Evolutionary conservation across 2,329 filamentous ascomycete species (phyloP).

Genomic region (Trichoderma sp.): DNA sequence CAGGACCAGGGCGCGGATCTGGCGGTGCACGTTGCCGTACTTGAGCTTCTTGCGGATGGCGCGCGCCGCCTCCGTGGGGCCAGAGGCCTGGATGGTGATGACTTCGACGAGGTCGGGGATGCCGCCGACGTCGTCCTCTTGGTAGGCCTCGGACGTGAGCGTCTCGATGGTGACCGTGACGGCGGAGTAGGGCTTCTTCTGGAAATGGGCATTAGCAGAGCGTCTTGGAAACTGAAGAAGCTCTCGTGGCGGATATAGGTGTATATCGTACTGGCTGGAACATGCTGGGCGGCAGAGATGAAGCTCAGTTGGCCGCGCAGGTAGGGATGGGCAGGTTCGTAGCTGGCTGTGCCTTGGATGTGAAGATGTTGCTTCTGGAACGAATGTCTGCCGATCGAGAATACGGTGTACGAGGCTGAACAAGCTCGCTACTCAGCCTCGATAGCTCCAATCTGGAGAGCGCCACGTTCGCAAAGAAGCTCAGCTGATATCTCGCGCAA

Average conservation of each 20-base stretch:
- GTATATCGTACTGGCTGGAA: conserved; percentile 35
- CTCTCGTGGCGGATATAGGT: background rate
- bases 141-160: conserved; percentile 84
- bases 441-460: background rate
- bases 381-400: background rate
- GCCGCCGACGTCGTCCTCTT: conserved; percentile 87
- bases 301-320: background rate
- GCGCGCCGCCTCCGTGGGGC: conserved; percentile 84
- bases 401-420: background rate
- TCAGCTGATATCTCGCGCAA: conserved; percentile 9
- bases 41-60: conserved; percentile 98
- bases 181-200: conserved; percentile 82
- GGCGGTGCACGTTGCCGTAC: conserved; percentile 91
- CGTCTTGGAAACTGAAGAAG: background rate
- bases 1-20: conserved; percentile 83
- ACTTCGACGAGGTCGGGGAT: conserved; percentile 94
- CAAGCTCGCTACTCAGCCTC: background rate
- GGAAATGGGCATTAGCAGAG: background rate
- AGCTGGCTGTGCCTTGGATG: background rate
- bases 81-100: conserved; percentile 83
- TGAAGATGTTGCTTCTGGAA: background rate
- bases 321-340: background rate
- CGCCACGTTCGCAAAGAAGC: conserved; percentile 9
- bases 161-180: conserved; percentile 91
- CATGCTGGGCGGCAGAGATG: conserved; percentile 29